These are phyloP conservation scores for Usnea hakonensis DNA, from an alignment of 495 filamentous ascomycete species.

Conservation along the genomic window DNA sequence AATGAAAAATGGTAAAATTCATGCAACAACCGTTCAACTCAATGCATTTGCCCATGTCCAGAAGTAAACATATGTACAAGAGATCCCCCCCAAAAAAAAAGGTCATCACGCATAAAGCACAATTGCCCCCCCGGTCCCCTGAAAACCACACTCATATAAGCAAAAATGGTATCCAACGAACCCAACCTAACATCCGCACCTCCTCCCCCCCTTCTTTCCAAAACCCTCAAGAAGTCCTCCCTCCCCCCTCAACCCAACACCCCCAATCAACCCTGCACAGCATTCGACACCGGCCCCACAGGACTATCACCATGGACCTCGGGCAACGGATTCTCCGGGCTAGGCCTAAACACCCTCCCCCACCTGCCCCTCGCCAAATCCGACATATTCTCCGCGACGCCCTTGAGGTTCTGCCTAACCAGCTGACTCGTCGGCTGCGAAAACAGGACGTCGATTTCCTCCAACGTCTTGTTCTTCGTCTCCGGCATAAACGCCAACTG, in stretches of 20 bases:
- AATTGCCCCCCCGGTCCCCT: neutral
- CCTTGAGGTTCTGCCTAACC: conserved; percentile 42
- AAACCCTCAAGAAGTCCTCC: neutral
- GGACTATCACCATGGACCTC: conserved; percentile 9
- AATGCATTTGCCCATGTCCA: neutral
- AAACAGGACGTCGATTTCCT: conserved; percentile 55
- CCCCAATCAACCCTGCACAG: conserved; percentile 6
- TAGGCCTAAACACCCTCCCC: conserved; percentile 16
- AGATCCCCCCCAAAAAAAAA: neutral
- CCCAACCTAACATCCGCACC: neutral
- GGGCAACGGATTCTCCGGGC: conserved; percentile 7
- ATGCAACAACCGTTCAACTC: neutral
- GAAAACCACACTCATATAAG: neutral
- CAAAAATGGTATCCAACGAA: neutral
- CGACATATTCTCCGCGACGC: conserved; percentile 17
- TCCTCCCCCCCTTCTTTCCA: neutral
- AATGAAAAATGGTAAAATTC: neutral
- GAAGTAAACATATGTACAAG: neutral
- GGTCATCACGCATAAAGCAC: neutral
- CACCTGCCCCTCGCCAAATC: conserved; percentile 16
- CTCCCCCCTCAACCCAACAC: neutral
- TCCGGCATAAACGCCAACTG: conserved; percentile 57
- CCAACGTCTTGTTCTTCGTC: conserved; percentile 55
- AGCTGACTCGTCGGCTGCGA: conserved; percentile 47
- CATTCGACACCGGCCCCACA: conserved; percentile 11